A percentile compares a stretch with the other conserved stretches of the same genome.
Evolutionary conservation across 192 early-diverging fungal species (phyloP).

Genomic region (Coemansia sp.): DNA sequence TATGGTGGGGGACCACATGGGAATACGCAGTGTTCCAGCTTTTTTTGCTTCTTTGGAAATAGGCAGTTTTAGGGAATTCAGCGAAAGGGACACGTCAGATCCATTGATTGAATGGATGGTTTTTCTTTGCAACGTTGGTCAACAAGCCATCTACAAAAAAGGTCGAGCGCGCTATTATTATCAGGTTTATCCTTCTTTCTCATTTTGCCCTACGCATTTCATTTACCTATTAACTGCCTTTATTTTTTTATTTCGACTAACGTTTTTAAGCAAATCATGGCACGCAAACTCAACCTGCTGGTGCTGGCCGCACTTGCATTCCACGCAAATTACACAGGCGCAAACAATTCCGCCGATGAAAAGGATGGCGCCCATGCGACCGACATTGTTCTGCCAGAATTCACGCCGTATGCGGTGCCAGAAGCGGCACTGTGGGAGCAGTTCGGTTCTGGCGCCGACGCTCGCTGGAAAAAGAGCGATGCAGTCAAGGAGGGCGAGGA

Average conservation of each 20-base stretch:
- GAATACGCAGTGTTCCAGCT: not conserved
- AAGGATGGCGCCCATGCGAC: slow-evolving; percentile 1
- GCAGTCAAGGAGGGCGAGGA: slow-evolving; percentile 35
- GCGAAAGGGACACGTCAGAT: too few species aligned
- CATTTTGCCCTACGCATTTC: not conserved
- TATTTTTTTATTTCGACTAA: slow-evolving; percentile 5
- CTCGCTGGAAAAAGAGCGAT: slow-evolving; percentile 34
- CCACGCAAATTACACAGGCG: slow-evolving; percentile 10
- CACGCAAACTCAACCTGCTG: slow-evolving; percentile 17
- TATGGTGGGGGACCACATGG: too few species aligned
- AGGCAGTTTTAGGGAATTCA: too few species aligned
- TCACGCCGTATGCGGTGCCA: slow-evolving; percentile 29
- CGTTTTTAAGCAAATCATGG: slow-evolving; percentile 5
- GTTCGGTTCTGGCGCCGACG: slow-evolving; percentile 18
- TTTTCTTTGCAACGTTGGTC: too few species aligned
- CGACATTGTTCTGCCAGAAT: slow-evolving; percentile 15
- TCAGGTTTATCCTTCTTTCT: not conserved
- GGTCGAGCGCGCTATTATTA: not conserved
- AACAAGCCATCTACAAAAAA: not conserved
- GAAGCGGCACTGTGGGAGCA: slow-evolving; percentile 49
- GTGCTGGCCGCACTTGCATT: slow-evolving; percentile 31
- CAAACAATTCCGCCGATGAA: not conserved
- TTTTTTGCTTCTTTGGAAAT: not conserved
- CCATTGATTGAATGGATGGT: too few species aligned
- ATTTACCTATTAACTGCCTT: not conserved